Evolutionary conservation across 1,284 basidiomycete genomes (phyloP).

Genomic region (Trichosporon ovoides): DNA sequence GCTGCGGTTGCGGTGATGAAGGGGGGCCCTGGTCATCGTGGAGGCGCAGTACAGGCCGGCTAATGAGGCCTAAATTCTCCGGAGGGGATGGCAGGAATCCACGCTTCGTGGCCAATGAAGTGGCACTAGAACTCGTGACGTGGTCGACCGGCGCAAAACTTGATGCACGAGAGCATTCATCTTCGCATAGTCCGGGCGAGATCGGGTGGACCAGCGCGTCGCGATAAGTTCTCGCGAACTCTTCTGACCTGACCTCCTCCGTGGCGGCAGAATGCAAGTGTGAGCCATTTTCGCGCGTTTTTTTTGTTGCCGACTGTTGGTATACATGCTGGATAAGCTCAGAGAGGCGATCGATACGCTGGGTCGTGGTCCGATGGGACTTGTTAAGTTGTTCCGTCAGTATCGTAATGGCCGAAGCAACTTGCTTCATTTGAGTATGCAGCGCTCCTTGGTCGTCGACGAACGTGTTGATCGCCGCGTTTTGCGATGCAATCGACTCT

Average conservation of each 20-base stretch:
- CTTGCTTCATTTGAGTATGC: background rate
- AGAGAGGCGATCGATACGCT: background rate
- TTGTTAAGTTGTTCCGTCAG: background rate
- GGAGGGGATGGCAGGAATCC: no score
- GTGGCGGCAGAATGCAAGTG: background rate
- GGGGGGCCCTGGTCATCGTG: no score
- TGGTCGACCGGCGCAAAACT: no score
- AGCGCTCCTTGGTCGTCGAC: background rate
- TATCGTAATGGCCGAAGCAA: background rate
- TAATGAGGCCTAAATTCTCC: no score
- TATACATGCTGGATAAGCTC: background rate
- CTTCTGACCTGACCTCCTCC: background rate
- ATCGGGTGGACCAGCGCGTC: no score
- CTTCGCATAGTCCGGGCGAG: no score
- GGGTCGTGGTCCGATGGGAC: background rate
- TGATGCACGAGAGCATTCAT: no score
- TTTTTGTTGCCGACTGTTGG: background rate
- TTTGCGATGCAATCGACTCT: background rate
- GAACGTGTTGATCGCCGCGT: background rate
- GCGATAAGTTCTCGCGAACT: no score
- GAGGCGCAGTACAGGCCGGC: no score
- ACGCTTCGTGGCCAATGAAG: no score
- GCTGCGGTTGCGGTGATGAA: no score
- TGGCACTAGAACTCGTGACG: no score
- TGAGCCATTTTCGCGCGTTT: background rate